Evolutionary conservation across 176 grass and related monocot species (phyloP), one percentile per base, ranked within the genome.

Genomic region (Puya raimondii): DNA sequence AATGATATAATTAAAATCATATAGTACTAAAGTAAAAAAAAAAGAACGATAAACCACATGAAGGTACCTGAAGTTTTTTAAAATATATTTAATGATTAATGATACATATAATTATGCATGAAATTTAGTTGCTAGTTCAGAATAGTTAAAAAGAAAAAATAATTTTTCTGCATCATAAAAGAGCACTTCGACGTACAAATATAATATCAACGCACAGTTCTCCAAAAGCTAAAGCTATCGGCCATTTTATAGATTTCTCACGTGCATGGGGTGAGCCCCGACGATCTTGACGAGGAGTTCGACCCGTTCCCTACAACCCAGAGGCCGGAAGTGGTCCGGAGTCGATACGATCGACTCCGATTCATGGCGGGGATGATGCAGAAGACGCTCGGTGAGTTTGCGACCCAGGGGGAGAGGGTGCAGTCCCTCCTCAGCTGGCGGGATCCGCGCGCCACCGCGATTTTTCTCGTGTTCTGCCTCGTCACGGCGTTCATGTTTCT

Each of bases 241-340:
- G 3, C 3, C 2, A 3, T 33, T 33, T 33, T 33, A 3, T 33
- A 33, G 29, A 33, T 33, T 33, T 97, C 93, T 17, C 80, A 76
- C 18, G 93, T 84, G 12, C 86, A 97, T 65, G 52, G 63, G 11
- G 79, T 80, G 2, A 17, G 73, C 69, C 85, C 80, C 51, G 95
- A 99, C 20, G 95, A 99, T 70, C 77, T 99, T 53, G 95, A 99
- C 64, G 95, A 99, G 72, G 95, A 99, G 72, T 99, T 99, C 64
- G 95, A 99, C 66, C 84, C 84, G 9, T 99, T 93, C 72, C 95
- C 95, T 18, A 93, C 94, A 2, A 64, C 81, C 8, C 78, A 49
- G 76, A 76, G 64, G 66, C 18, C 74, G 23, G 93, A 96, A 6
- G 61, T 83, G 21, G 14, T 92, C 20, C 74, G 84, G 72, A 82